Base-by-base conservation (phyloP, 1,284 basidiomycete genomes). In the Austropuccinia psidii region DNA sequence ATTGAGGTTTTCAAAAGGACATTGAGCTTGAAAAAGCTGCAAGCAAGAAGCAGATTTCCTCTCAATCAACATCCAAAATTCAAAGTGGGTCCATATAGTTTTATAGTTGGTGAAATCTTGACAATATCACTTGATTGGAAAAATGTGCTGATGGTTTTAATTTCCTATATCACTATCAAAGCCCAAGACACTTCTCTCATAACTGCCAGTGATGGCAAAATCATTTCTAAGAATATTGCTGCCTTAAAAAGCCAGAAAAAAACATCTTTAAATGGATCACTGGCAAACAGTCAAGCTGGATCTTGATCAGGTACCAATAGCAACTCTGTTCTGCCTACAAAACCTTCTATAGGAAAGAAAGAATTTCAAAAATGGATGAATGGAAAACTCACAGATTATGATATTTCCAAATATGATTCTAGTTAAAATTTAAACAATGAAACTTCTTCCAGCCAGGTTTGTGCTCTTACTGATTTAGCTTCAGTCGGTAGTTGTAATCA, bases 331-430 rank as follows among this genome's bases (percentile, higher is more conserved):
- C n/a, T 43, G 33, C 50, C 41, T 33, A 47, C 31, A 39, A 55
- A 55, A 33, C n/a, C n/a, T n/a, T 54, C 35, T 50, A 21, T 31
- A 47, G 88, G 85, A 76, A 80, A 86, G 5, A 98, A 98, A 82
- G 80, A 85, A 24, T 90, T 90, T 81, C 88, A 95, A 52, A 96
- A 92, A 82, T 98, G 95, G 95, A 92, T 89, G 21, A 87, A 93
- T 57, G 78, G 78, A 75, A 85, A 88, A 76, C 86, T 86, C 1
- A 88, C 86, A 1, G 89, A 91, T 76, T 84, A 85, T 24, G 93
- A 96, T 76, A 94, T 96, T 88, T 89, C 88, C 0, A 87, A 88
- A 43, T 85, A 98, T 55, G 93, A 98, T 81, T 98, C 90, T 74
- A 84, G 83, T 6, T 78, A 79, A 49, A 83, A 79, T 35, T 67